A percentile compares a stretch with the other conserved stretches of the same genome.
Evolutionary conservation across 164 flowering plant species (phyloP).

Genomic region (Vitis rotundifolia): DNA sequence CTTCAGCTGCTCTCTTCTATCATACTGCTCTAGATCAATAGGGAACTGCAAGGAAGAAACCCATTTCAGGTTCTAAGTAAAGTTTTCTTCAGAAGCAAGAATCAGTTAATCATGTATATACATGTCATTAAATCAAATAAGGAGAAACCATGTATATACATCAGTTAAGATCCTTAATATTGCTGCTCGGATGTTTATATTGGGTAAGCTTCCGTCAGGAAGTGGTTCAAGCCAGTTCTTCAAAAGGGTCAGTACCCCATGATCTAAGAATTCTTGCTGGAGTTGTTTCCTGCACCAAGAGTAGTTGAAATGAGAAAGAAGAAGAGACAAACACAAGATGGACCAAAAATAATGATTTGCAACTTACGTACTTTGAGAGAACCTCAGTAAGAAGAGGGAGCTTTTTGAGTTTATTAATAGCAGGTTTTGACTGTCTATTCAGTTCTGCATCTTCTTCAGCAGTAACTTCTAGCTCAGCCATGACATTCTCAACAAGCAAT

Average conservation of each 20-base stretch:
- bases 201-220: constrained; percentile 97
- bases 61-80: constrained; percentile 13
- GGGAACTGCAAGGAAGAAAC: constrained; percentile 61
- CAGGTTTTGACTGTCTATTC: constrained; percentile 83
- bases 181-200: constrained; percentile 82
- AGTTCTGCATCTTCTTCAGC: constrained; percentile 95
- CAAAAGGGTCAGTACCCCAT: constrained; percentile 76
- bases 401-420: constrained; percentile 90
- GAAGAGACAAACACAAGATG: not conserved
- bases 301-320: not conserved
- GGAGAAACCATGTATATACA: constrained; percentile 31
- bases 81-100: not conserved
- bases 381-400: constrained; percentile 88
- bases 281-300: constrained; percentile 74
- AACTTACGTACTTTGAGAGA: constrained; percentile 69
- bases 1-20: constrained; percentile 82
- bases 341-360: not conserved
- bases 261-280: constrained; percentile 90
- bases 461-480: constrained; percentile 95
- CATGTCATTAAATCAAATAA: not conserved
- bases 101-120: not conserved
- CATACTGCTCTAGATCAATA: constrained; percentile 80
- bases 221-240: constrained; percentile 98
- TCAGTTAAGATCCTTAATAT: constrained; percentile 78
- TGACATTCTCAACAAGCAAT: constrained; percentile 77